A percentile compares a stretch with the other conserved stretches of the same genome.
Conservation (phyloP, 768 basidiomycete species). For the Podaxis sp. region DNA sequence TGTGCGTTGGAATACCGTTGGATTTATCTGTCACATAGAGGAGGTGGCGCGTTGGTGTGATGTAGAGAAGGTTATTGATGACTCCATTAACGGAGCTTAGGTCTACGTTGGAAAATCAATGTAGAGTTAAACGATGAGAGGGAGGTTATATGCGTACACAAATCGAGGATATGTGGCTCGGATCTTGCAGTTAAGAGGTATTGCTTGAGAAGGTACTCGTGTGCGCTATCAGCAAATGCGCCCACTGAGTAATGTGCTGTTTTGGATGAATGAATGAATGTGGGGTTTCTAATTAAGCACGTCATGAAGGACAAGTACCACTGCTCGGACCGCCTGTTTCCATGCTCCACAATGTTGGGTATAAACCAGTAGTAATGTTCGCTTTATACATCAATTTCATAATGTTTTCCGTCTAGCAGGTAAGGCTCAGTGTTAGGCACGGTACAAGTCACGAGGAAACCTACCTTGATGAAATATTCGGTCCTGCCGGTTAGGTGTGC, state of each 20-base stretch:
- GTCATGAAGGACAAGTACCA: constrained; percentile 26
- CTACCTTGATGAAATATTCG: constrained; percentile 51
- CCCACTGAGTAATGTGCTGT: constrained; percentile 50
- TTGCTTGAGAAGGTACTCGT: constrained; percentile 69
- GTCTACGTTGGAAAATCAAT: constrained; percentile 31
- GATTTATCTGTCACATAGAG: constrained; percentile 61
- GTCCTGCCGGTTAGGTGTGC: constrained; percentile 71
- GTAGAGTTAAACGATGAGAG: neutral
- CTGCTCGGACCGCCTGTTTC: constrained; percentile 40
- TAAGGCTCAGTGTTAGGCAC: constrained; percentile 20
- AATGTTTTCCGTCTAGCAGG: constrained; percentile 40
- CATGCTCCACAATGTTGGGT: constrained; percentile 52
- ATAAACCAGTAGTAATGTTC: constrained; percentile 45
- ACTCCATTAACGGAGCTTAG: constrained; percentile 50
- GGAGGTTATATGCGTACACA: constrained; percentile 43
- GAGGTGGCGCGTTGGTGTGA: constrained; percentile 54
- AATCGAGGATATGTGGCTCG: constrained; percentile 43
- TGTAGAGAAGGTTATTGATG: constrained; percentile 53
- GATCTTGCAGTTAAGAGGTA: constrained; percentile 46
- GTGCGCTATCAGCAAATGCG: constrained; percentile 59
- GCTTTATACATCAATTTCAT: constrained; percentile 51
- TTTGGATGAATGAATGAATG: neutral
- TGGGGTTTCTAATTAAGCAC: neutral
- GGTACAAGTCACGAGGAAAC: neutral
- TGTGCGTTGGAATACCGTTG: constrained; percentile 34